phyloP scores from a whole-genome alignment of 352 stramenopile genomes.

The Phytopythium kandeliae region DNA sequence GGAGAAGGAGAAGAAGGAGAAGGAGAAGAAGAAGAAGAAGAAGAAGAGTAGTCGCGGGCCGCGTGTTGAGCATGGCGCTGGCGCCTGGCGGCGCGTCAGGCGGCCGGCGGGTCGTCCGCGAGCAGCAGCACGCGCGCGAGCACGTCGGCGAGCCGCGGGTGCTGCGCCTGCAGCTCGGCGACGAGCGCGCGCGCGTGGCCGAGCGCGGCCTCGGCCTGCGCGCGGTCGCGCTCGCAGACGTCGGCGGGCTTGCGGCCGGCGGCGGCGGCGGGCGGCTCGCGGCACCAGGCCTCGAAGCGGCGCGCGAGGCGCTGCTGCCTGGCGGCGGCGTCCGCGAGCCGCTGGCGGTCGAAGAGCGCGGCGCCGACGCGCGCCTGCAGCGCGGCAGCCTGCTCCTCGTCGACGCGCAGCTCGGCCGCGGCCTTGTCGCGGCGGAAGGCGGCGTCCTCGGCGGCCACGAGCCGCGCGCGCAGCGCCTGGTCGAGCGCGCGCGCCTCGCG shows the following conservation, averaged over 20 bases:
- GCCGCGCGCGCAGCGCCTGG: slow-evolving; percentile 54
- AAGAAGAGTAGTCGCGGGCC: too few species aligned
- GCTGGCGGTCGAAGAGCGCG: slow-evolving; percentile 89
- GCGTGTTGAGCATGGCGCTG: too few species aligned
- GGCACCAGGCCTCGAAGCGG: slow-evolving; percentile 52
- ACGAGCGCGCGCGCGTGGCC: slow-evolving; percentile 63
- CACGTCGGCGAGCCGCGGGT: slow-evolving; percentile 79
- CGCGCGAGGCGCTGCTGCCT: slow-evolving; percentile 69
- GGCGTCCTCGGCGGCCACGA: slow-evolving; percentile 59
- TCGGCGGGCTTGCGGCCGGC: slow-evolving; percentile 6
- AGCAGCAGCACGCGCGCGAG: slow-evolving; percentile 77
- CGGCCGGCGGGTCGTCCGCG: slow-evolving; percentile 44
- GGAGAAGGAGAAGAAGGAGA: too few species aligned
- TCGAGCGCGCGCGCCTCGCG: slow-evolving; percentile 55
- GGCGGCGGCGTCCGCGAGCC: slow-evolving; percentile 68
- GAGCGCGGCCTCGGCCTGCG: slow-evolving; percentile 38
- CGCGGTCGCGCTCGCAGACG: slow-evolving; percentile 6
- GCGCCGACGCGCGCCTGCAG: slow-evolving; percentile 85
- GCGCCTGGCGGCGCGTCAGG: too few species aligned
- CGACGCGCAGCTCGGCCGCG: slow-evolving; percentile 68
- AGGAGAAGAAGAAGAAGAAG: too few species aligned
- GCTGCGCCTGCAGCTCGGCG: slow-evolving; percentile 46
- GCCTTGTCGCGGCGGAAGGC: slow-evolving; percentile 77
- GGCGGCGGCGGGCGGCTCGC: slow-evolving; percentile 28
- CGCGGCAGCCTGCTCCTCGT: slow-evolving; percentile 52